These are phyloP conservation scores for Fomitopsis schrenkii DNA, from an alignment of 1,284 basidiomycete genomes.

Conservation along the genomic window DNA sequence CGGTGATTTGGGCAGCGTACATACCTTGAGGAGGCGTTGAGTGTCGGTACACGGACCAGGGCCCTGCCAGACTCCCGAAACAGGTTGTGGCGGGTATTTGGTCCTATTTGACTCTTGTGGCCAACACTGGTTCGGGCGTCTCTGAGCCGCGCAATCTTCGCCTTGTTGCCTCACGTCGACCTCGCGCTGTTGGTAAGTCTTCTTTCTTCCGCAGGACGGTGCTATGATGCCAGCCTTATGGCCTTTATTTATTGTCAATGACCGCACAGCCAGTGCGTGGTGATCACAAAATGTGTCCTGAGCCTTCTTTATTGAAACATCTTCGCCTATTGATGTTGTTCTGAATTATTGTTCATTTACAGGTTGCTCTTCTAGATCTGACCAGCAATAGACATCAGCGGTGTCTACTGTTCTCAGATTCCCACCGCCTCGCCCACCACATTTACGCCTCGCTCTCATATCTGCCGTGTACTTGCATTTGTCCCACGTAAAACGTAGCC, in stretches of 20 bases:
- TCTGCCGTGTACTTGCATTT: not conserved
- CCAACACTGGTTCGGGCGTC: constrained; percentile 18
- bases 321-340: not conserved
- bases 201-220: not conserved
- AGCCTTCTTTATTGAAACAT: constrained; percentile 7
- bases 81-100: constrained; percentile 22
- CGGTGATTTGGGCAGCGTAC: constrained; percentile 32
- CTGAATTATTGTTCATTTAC: not conserved
- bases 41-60: constrained; percentile 10
- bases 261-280: constrained; percentile 24
- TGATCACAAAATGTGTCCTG: constrained; percentile 50
- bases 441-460: not conserved
- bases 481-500: constrained; percentile 4
- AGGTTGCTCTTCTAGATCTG: not conserved
- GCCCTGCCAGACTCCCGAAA: constrained; percentile 4
- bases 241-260: constrained; percentile 73
- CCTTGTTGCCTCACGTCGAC: constrained; percentile 7
- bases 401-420: not conserved
- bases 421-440: not conserved
- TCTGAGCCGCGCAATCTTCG: constrained; percentile 2
- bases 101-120: constrained; percentile 30
- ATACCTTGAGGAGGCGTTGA: constrained; percentile 62
- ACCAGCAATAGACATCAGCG: not conserved
- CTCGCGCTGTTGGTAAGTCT: constrained; percentile 14
- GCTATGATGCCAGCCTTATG: constrained; percentile 44